phyloP scores from a whole-genome alignment of 139 green algal species.

The Ettlia oleoabundans region DNA sequence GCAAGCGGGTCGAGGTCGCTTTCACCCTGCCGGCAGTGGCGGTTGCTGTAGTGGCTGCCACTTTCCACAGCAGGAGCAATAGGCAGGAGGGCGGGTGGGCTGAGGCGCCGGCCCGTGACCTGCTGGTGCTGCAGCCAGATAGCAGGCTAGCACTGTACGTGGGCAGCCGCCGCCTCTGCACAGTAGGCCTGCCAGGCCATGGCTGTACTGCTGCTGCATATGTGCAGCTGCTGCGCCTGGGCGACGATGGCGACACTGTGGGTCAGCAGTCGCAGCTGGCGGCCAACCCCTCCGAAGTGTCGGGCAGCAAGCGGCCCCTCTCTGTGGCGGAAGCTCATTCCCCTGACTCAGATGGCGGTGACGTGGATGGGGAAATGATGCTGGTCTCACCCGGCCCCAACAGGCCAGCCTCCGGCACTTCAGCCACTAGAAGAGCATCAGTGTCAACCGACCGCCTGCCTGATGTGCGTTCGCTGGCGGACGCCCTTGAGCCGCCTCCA shows the following conservation, averaged over 20 bases:
- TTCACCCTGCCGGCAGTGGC: constrained; percentile 55
- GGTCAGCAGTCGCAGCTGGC: too few relatives aligned
- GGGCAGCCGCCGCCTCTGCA: constrained; percentile 37
- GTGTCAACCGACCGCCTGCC: constrained; percentile 18
- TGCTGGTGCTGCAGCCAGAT: constrained; percentile 62
- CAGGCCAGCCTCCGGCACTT: background rate
- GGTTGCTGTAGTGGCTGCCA: constrained; percentile 51
- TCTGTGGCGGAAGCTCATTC: background rate
- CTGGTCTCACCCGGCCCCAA: background rate
- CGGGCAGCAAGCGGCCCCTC: background rate
- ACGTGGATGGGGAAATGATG: background rate
- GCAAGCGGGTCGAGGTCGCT: constrained; percentile 37
- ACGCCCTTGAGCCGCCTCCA: constrained; percentile 37
- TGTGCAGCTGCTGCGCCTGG: background rate
- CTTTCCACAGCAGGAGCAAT: background rate
- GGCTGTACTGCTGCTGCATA: background rate
- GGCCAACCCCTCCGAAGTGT: constrained; percentile 8
- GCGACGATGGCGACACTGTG: background rate
- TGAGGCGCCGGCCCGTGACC: constrained; percentile 40
- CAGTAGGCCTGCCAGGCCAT: constrained; percentile 5
- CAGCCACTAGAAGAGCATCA: background rate
- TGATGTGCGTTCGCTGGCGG: constrained; percentile 42
- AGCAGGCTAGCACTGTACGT: constrained; percentile 55
- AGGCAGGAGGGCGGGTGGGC: background rate
- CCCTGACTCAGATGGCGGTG: background rate